Evolutionary conservation across 805 yeast species (phyloP).

Genomic region (Spathaspora girioi): DNA sequence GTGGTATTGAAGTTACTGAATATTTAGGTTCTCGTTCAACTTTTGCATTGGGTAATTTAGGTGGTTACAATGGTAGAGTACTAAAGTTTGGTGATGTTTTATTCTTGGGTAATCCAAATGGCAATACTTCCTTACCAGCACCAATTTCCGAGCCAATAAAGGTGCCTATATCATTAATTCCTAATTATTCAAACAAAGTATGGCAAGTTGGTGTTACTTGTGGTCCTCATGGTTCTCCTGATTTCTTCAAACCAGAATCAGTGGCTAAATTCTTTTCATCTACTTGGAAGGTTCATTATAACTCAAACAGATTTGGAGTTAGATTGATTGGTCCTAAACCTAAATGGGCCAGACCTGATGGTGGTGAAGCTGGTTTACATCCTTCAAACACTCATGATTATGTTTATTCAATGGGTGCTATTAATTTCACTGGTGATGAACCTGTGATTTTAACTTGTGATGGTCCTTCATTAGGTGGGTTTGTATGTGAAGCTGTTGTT

Average conservation of each 20-base stretch:
- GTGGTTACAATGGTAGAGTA: slow-evolving; percentile 92
- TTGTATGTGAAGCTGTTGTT: slow-evolving; percentile 94
- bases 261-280: slow-evolving; percentile 70
- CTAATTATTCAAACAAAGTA: slow-evolving; percentile 46
- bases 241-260: slow-evolving; percentile 77
- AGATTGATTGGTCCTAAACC: slow-evolving; percentile 95
- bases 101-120: slow-evolving; percentile 75
- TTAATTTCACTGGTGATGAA: slow-evolving; percentile 97
- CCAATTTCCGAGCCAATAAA: slow-evolving; percentile 64
- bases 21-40: slow-evolving; percentile 96
- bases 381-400: slow-evolving; percentile 99
- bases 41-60: slow-evolving; percentile 88
- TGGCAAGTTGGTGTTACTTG: slow-evolving; percentile 94
- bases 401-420: slow-evolving; percentile 93
- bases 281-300: slow-evolving; percentile 94
- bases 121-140: slow-evolving; percentile 66
- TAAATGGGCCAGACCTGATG: slow-evolving; percentile 91
- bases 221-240: slow-evolving; percentile 98
- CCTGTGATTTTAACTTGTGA: slow-evolving; percentile 96
- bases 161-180: slow-evolving; percentile 55
- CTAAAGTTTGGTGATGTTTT: slow-evolving; percentile 90
- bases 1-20: slow-evolving; percentile 91
- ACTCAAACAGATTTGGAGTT: slow-evolving; percentile 95
- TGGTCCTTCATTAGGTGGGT: slow-evolving; percentile 97
- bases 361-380: slow-evolving; percentile 97